Evolutionary conservation across 306 rosid species (phyloP).

Genomic region (Phaseolus lunatus): DNA sequence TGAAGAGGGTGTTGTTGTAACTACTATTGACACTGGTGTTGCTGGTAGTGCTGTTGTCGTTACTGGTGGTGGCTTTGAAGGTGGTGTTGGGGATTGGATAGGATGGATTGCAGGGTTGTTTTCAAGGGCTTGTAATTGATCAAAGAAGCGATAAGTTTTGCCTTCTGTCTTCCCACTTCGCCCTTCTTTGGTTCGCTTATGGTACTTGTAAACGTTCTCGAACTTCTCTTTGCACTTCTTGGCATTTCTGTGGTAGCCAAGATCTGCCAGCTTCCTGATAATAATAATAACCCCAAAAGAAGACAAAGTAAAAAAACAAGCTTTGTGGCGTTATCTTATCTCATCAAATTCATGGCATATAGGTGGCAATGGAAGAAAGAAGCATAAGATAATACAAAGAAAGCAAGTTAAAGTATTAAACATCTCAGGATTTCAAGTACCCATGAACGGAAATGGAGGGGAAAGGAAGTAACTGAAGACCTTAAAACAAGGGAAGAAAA

Average conservation of each 20-base stretch:
- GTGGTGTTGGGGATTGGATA: conserved; percentile 43
- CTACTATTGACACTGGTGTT: conserved; percentile 42
- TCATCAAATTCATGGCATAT: conserved; percentile 41
- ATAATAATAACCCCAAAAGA: neutral
- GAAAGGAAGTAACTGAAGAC: conserved; percentile 11
- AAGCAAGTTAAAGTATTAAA: neutral
- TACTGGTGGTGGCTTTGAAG: neutral
- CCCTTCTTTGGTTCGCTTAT: conserved; percentile 90
- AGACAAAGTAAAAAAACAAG: neutral
- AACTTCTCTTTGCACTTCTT: conserved; percentile 98
- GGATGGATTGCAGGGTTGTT: conserved; percentile 48
- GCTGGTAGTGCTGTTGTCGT: conserved; percentile 25
- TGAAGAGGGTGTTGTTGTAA: neutral
- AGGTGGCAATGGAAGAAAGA: conserved; percentile 14
- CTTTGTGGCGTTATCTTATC: conserved; percentile 36
- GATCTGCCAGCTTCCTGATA: conserved; percentile 87
- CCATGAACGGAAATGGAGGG: conserved; percentile 33
- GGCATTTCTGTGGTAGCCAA: conserved; percentile 81
- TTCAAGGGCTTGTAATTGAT: conserved; percentile 82
- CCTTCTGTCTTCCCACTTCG: conserved; percentile 88
- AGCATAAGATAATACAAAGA: conserved; percentile 36
- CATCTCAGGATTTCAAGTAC: conserved; percentile 23
- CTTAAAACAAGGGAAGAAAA: conserved; percentile 28
- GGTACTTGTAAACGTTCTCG: conserved; percentile 96
- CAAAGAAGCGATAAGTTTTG: conserved; percentile 82